Percentiles rank a stretch among this genome's conserved stretches.
Conservation (phyloP, 2,329 filamentous ascomycete genomes). For the Diatrype stigma region DNA sequence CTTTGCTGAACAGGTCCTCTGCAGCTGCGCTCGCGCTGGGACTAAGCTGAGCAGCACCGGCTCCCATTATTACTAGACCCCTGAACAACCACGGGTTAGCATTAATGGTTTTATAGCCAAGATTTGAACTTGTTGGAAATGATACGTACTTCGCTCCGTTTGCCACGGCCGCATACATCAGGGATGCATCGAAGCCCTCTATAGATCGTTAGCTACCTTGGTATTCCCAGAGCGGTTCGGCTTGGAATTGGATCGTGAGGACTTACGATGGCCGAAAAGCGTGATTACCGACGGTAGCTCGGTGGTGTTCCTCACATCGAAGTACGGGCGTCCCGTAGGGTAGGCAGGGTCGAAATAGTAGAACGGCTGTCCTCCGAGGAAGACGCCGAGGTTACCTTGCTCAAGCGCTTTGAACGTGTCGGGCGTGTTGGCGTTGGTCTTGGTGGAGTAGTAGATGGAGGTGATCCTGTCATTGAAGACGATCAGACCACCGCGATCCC, state of each 20-base stretch:
- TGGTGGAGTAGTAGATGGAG: conserved; percentile 48
- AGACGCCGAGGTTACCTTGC: conserved; percentile 43
- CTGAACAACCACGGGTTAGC: conserved; percentile 9
- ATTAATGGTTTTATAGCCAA: not conserved
- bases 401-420: conserved; percentile 51
- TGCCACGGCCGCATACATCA: conserved; percentile 27
- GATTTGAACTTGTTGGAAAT: not conserved
- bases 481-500: conserved; percentile 44
- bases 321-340: conserved; percentile 36
- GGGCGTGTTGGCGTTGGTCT: conserved; percentile 49
- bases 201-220: not conserved
- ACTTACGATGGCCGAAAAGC: conserved; percentile 39
- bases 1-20: conserved; percentile 20
- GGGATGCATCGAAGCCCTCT: conserved; percentile 29
- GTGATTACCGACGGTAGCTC: conserved; percentile 42
- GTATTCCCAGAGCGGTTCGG: not conserved
- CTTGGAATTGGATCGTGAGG: not conserved
- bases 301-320: conserved; percentile 28
- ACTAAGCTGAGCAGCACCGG: conserved; percentile 26
- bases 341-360: conserved; percentile 47
- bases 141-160: conserved; percentile 27
- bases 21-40: conserved; percentile 22
- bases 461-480: conserved; percentile 50
- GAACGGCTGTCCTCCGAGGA: conserved; percentile 49
- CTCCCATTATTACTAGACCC: conserved; percentile 28